Evolutionary conservation across 2,329 filamentous ascomycete species (phyloP).

Genomic region (Diaporthe sp.): DNA sequence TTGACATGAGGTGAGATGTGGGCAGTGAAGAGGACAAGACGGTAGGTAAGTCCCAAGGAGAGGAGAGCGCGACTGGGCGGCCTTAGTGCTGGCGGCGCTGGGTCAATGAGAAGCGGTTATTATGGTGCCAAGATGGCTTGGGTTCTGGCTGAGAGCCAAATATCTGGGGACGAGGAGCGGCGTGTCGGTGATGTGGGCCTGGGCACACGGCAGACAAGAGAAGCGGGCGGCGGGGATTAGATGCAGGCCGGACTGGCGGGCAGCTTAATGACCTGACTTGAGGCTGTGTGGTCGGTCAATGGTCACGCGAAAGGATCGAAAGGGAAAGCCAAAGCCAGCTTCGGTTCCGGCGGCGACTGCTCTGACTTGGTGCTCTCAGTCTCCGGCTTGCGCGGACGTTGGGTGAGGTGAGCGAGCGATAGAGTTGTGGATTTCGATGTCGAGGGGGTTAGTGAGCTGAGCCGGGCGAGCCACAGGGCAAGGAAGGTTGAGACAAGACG

Average conservation of each 20-base stretch:
- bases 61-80: slow-evolving; percentile 29
- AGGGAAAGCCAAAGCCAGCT: slow-evolving; percentile 10
- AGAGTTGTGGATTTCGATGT: slow-evolving; percentile 9
- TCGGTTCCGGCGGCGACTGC: slow-evolving; percentile 15
- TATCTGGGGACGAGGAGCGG: slow-evolving; percentile 28
- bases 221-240: slow-evolving; percentile 1
- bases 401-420: not conserved
- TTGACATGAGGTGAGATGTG: slow-evolving; percentile 2
- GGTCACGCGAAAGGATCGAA: slow-evolving; percentile 2
- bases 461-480: slow-evolving; percentile 11
- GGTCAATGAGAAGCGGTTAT: slow-evolving; percentile 22
- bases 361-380: not conserved
- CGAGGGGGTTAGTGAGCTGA: not conserved
- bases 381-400: slow-evolving; percentile 11
- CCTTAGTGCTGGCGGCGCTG: slow-evolving; percentile 3
- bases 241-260: slow-evolving; percentile 4
- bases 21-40: slow-evolving; percentile 18
- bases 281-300: slow-evolving; percentile 14
- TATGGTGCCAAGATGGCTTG: slow-evolving; percentile 30
- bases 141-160: slow-evolving; percentile 24
- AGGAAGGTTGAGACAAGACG: slow-evolving; percentile 31
- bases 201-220: slow-evolving; percentile 27
- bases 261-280: not conserved
- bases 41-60: slow-evolving; percentile 21
- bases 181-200: slow-evolving; percentile 24